Conservation (phyloP, 2,329 filamentous ascomycete species). For the Alternaria arborescens region DNA sequence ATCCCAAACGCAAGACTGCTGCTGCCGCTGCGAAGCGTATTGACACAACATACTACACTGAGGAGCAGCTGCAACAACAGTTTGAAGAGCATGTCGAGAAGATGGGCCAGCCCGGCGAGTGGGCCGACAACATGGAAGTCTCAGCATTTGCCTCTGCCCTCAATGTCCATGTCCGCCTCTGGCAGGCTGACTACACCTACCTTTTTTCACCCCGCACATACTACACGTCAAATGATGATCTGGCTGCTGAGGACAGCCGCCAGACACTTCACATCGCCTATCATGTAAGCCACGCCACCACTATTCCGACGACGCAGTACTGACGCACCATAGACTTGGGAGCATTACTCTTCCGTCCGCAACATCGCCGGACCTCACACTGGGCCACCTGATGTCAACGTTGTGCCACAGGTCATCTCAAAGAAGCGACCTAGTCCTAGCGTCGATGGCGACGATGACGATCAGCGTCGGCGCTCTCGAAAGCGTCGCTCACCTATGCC, state of each 20-base stretch:
- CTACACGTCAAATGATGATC: constrained; percentile 35
- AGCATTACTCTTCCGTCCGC: constrained; percentile 73
- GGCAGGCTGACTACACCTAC: constrained; percentile 63
- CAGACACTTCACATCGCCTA: constrained; percentile 67
- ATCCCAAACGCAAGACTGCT: constrained; percentile 64
- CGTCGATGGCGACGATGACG: constrained; percentile 61
- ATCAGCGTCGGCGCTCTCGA: constrained; percentile 58
- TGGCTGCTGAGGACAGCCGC: constrained; percentile 43
- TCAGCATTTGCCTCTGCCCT: constrained; percentile 70
- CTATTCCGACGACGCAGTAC: constrained; percentile 10
- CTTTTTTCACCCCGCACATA: constrained; percentile 56
- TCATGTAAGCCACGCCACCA: constrained; percentile 60
- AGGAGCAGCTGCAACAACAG: constrained; percentile 61
- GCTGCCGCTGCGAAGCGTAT: constrained; percentile 52
- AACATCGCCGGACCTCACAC: constrained; percentile 66
- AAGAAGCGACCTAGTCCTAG: constrained; percentile 61
- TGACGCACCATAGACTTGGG: constrained; percentile 60
- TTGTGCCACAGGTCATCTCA: constrained; percentile 37
- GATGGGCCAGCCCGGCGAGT: constrained; percentile 69
- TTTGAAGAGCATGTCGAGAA: constrained; percentile 65
- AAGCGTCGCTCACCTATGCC: constrained; percentile 61
- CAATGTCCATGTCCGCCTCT: constrained; percentile 69
- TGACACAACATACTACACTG: constrained; percentile 58
- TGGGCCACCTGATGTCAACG: constrained; percentile 61
- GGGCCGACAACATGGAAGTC: constrained; percentile 73